Conservation (phyloP, 2,329 filamentous ascomycete species). For the Aspergillus aculeatus region DNA sequence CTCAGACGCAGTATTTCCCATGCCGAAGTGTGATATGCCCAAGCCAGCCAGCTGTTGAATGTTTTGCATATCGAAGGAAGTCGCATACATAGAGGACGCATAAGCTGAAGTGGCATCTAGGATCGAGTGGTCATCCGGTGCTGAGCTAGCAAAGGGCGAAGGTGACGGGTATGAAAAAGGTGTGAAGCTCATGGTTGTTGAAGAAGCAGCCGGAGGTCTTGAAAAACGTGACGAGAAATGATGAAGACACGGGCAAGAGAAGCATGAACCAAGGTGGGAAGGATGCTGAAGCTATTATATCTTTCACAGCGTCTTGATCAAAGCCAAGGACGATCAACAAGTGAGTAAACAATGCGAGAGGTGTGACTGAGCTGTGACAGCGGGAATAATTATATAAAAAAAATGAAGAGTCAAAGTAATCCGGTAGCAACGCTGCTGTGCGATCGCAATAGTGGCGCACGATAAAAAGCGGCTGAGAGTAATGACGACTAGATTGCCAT, state of each 20-base stretch:
- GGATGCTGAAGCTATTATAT: not conserved
- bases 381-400: slow-evolving; percentile 25
- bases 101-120: slow-evolving; percentile 24
- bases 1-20: slow-evolving; percentile 25
- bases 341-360: not conserved
- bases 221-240: not conserved
- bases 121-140: slow-evolving; percentile 12
- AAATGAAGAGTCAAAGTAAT: slow-evolving; percentile 4
- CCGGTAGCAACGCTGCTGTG: slow-evolving; percentile 26
- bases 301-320: not conserved
- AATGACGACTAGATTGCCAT: slow-evolving; percentile 21
- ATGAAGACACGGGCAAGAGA: not conserved
- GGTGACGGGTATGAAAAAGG: slow-evolving; percentile 22
- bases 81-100: slow-evolving; percentile 22
- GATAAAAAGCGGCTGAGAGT: slow-evolving; percentile 31
- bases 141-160: slow-evolving; percentile 14
- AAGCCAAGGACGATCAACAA: not conserved
- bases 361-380: not conserved
- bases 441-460: slow-evolving; percentile 22
- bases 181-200: slow-evolving; percentile 23
- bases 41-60: slow-evolving; percentile 26
- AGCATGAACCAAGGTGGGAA: not conserved
- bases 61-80: slow-evolving; percentile 16
- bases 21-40: slow-evolving; percentile 31
- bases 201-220: not conserved